Percentiles rank a stretch among this genome's conserved stretches.
Conservation (phyloP, 2,329 filamentous ascomycete species). For the Fusarium metavorans region DNA sequence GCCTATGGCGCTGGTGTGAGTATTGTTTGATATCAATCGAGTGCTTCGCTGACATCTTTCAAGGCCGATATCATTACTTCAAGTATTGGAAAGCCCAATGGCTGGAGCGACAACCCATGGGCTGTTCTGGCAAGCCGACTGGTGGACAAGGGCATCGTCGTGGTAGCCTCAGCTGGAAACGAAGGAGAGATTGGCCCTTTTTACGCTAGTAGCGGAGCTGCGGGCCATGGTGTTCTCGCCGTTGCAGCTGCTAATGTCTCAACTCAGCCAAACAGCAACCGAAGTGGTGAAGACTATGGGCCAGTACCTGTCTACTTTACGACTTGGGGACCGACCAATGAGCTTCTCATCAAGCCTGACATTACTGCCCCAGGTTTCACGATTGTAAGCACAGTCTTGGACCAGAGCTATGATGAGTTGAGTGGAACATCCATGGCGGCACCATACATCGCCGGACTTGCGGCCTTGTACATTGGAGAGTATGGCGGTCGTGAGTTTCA, state of each 20-base stretch:
- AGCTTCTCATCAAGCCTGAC: slow-evolving; percentile 64
- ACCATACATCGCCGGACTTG: slow-evolving; percentile 65
- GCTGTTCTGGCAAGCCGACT: slow-evolving; percentile 56
- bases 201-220: slow-evolving; percentile 52
- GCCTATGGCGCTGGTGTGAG: slow-evolving; percentile 51
- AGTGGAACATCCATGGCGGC: slow-evolving; percentile 69
- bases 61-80: slow-evolving; percentile 59
- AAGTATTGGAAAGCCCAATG: slow-evolving; percentile 54
- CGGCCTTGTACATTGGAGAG: slow-evolving; percentile 58
- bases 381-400: slow-evolving; percentile 63
- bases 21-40: background rate
- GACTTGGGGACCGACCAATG: slow-evolving; percentile 65
- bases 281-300: slow-evolving; percentile 39
- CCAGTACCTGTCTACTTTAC: slow-evolving; percentile 59
- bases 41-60: background rate
- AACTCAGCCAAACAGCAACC: slow-evolving; percentile 53
- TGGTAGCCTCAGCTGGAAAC: slow-evolving; percentile 65
- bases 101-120: slow-evolving; percentile 57
- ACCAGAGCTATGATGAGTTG: slow-evolving; percentile 57
- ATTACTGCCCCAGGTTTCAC: slow-evolving; percentile 61
- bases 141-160: slow-evolving; percentile 59
- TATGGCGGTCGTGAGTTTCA: slow-evolving; percentile 55
- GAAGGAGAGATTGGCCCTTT: slow-evolving; percentile 62
- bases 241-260: slow-evolving; percentile 56
- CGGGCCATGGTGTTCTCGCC: slow-evolving; percentile 50